Evolutionary conservation across 176 grass and related monocot genomes (phyloP), one percentile per base, ranked within the genome.

Genomic region (Poa pratensis): DNA sequence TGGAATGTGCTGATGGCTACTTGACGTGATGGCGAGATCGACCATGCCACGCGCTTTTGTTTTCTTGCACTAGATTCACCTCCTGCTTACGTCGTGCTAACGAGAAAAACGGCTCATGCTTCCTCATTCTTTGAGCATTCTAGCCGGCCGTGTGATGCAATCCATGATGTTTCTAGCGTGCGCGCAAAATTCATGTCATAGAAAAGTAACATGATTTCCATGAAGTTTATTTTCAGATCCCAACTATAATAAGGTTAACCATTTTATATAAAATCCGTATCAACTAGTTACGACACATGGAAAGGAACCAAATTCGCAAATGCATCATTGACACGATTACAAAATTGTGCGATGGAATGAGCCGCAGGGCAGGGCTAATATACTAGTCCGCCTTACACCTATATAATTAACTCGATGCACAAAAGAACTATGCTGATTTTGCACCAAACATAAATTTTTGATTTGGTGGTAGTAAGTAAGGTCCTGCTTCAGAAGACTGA

Each of bases 1-100:
- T 26, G 45, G 80, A 84, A 88, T 88, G 86, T 64, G 42, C 32
- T 14, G 60, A 63, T 72, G 17, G 28, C 0, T 13, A 28, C 52
- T 16, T 63, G 27, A 78, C 51, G 19, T 20, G 69, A 64, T 66
- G 43, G 22, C 22, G 16, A 54, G 43, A 54, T 84, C 75, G 75
- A 84, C 48, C 58, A 24, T 3, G 30, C 83, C 75, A 61, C n/a
- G 30, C 22, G n/a, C 54, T 64, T 75, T 24, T 35, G 27, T 61
- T 77, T 14, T 20, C 42, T 18, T 70, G 20, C 15, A 5, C 45
- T 74, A 30, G 10, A 53, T 83, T 88, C 20, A 48, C 1, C 50
- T 2, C 32, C 6, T 34, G 80, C 80, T 83, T 52, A 78, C 64
- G 63, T 71, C 52, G 3, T 60, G 80, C 73, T 28, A 28, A 83